A percentile compares a stretch with the other conserved stretches of the same genome.
phyloP scores from a whole-genome alignment of 176 grass and related monocot genomes.

The Alopecurus myosuroides region DNA sequence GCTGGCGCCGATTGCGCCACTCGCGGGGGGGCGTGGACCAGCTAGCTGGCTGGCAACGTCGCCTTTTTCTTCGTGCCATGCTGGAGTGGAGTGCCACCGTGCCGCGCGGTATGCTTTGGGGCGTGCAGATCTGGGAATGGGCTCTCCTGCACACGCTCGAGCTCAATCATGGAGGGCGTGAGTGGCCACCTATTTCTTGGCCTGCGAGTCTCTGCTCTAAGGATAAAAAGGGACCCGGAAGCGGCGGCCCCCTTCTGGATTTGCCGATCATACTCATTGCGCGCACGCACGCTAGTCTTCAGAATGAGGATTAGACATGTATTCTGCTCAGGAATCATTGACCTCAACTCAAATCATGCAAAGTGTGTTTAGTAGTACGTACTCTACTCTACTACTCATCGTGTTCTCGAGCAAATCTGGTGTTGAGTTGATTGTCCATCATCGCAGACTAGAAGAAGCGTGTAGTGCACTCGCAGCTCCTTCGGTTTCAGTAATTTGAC shows the following conservation, averaged over 20 bases:
- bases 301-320: background rate
- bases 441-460: background rate
- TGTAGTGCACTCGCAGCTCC: background rate
- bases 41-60: background rate
- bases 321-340: background rate
- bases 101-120: no score
- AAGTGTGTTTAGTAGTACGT: background rate
- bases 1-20: background rate
- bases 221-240: no score
- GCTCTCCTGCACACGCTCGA: no score
- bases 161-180: no score
- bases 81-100: no score
- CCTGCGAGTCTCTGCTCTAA: no score
- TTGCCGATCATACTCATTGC: slow-evolving; percentile 19
- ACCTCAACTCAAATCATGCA: background rate
- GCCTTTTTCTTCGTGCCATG: background rate
- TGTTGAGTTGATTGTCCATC: background rate
- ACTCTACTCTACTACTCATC: background rate
- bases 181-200: no score
- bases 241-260: background rate
- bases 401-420: background rate
- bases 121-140: no score
- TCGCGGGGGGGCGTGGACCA: background rate
- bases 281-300: background rate
- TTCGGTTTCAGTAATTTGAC: background rate